Conservation (phyloP, 345 rosid genomes). For the Eucalyptus regnans region DNA sequence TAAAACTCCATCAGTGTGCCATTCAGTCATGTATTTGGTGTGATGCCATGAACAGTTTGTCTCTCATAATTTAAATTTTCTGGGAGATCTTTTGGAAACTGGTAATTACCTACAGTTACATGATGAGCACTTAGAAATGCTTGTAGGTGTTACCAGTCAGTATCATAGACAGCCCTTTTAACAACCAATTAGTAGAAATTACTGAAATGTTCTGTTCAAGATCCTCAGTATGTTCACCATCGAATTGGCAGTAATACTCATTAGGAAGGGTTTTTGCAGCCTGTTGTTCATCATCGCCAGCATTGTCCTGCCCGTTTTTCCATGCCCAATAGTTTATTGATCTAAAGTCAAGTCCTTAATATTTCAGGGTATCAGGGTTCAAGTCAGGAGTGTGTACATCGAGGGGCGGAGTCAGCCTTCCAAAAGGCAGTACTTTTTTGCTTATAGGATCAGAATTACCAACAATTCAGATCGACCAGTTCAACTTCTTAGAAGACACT, state of each 20-base stretch:
- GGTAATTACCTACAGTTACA: neutral
- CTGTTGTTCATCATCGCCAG: neutral
- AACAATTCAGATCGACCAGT: constrained; percentile 61
- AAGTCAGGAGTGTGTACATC: constrained; percentile 62
- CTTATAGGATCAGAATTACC: constrained; percentile 60
- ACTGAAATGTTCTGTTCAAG: neutral
- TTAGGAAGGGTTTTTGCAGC: neutral
- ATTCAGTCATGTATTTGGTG: neutral
- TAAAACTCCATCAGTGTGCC: neutral
- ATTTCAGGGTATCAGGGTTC: constrained; percentile 59
- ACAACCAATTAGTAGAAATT: neutral
- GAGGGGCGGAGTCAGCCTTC: constrained; percentile 60
- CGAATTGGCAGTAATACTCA: neutral
- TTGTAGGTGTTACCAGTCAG: neutral
- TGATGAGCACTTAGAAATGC: neutral
- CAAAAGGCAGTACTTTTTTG: constrained; percentile 55
- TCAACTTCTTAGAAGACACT: constrained; percentile 70
- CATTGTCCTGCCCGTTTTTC: neutral
- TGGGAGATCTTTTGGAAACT: neutral
- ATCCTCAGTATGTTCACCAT: neutral
- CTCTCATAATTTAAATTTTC: neutral
- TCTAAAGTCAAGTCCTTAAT: neutral
- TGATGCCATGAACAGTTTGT: neutral
- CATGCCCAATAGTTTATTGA: neutral
- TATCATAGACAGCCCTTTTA: neutral